Conservation (phyloP, 2,329 filamentous ascomycete species). For the Botrytis fabae region DNA sequence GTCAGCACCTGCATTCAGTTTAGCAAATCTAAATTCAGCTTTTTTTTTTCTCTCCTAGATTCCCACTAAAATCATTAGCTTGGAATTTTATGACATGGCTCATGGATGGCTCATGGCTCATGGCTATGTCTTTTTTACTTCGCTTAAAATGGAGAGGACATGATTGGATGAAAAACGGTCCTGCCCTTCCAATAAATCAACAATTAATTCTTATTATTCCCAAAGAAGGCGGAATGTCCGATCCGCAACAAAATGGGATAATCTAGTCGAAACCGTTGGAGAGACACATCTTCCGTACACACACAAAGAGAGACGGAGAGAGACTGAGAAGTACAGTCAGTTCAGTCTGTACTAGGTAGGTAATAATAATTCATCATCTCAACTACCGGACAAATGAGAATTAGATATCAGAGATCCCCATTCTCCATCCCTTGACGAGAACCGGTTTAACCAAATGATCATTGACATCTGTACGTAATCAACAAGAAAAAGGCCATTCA, state of each 20-base stretch:
- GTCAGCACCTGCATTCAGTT: not conserved
- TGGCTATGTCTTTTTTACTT: not conserved
- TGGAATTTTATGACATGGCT: not conserved
- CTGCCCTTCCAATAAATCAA: conserved; percentile 1
- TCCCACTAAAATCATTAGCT: not conserved
- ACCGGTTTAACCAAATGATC: not conserved
- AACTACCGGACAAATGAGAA: conserved; percentile 15
- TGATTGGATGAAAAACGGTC: not conserved
- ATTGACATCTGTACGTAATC: conserved; percentile 2
- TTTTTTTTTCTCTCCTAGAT: not conserved
- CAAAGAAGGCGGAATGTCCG: conserved; percentile 2
- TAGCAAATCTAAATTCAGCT: conserved; percentile 4
- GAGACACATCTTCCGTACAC: not conserved
- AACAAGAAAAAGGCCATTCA: not conserved
- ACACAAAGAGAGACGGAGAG: not conserved
- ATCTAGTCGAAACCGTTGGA: not conserved
- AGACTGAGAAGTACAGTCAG: not conserved
- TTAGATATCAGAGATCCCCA: not conserved
- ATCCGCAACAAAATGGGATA: not conserved
- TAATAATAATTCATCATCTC: not conserved
- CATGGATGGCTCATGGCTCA: not conserved
- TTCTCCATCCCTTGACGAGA: not conserved
- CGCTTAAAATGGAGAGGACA: not conserved
- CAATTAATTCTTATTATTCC: conserved; percentile 1
- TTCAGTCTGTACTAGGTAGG: not conserved